Conservation (phyloP, 805 yeast species). For the Debaryomyces prosopidis region DNA sequence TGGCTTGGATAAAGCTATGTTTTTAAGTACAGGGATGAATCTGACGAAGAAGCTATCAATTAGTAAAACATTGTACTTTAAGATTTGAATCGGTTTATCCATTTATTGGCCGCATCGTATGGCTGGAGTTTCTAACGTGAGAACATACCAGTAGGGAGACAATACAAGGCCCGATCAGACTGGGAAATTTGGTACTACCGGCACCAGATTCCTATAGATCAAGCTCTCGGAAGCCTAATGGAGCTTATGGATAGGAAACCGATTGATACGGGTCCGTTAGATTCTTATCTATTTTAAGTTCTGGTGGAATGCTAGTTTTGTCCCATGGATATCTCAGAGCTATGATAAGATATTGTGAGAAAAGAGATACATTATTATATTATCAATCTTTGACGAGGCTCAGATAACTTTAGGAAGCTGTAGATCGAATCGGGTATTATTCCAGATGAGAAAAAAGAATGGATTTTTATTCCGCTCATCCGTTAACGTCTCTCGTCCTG, state of each 20-base stretch:
- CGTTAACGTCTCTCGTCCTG: slow-evolving; percentile 51
- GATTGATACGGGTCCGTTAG: slow-evolving; percentile 13
- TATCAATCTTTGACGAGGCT: slow-evolving; percentile 53
- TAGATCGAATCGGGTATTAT: slow-evolving; percentile 43
- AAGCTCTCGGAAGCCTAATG: too few relatives aligned
- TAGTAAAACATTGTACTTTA: slow-evolving; percentile 14
- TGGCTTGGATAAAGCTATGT: too few relatives aligned
- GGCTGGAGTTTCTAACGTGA: too few relatives aligned
- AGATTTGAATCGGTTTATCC: too few relatives aligned
- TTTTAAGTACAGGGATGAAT: slow-evolving; percentile 47
- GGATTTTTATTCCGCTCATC: slow-evolving; percentile 22
- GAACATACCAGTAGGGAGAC: too few relatives aligned
- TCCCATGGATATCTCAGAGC: slow-evolving; percentile 43
- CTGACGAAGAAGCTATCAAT: slow-evolving; percentile 34
- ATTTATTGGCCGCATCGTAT: too few relatives aligned
- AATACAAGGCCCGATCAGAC: too few relatives aligned
- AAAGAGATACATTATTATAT: slow-evolving; percentile 48
- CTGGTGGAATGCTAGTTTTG: slow-evolving; percentile 6
- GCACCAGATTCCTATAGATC: too few relatives aligned
- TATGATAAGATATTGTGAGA: slow-evolving; percentile 47
- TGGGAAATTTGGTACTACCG: too few relatives aligned
- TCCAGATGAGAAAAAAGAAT: slow-evolving; percentile 38
- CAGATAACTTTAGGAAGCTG: slow-evolving; percentile 57
- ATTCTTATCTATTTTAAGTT: slow-evolving; percentile 19
- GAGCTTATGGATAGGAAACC: too few relatives aligned